Evolutionary conservation across 495 filamentous ascomycete species (phyloP).

Genomic region (Corynascus novoguineensis): DNA sequence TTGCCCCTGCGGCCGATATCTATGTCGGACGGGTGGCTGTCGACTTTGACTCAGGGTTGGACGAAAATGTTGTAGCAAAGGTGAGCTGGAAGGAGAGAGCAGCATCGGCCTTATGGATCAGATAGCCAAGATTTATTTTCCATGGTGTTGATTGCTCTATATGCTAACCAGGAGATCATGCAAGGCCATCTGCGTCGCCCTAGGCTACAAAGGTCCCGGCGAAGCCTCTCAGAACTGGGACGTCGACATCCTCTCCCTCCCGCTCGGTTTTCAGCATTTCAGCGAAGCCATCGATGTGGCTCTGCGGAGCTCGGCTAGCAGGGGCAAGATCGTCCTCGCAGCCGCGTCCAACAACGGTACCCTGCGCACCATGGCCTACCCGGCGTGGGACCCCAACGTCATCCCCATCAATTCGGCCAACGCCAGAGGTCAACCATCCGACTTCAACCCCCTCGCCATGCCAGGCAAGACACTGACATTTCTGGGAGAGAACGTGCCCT

Average conservation of each 20-base stretch:
- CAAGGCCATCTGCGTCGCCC: not conserved
- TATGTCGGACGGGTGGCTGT: not conserved
- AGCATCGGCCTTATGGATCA: not conserved
- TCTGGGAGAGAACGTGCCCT: not conserved
- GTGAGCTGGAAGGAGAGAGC: not conserved
- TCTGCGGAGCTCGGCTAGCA: not conserved
- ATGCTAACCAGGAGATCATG: too few species aligned
- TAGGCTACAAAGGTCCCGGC: not conserved
- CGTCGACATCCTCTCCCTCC: not conserved
- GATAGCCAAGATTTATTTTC: too few species aligned
- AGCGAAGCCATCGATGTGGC: not conserved
- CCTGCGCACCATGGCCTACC: not conserved
- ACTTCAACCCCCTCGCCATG: not conserved
- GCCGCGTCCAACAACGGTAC: conserved; percentile 1
- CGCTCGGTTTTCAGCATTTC: not conserved
- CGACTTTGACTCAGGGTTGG: not conserved
- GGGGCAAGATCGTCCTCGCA: not conserved
- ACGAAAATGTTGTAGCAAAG: not conserved
- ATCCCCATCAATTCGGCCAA: not conserved
- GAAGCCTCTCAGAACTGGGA: not conserved
- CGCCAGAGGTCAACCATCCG: not conserved
- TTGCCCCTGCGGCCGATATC: not conserved
- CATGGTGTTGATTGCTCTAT: not conserved
- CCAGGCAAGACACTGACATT: not conserved
- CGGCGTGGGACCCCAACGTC: not conserved